A percentile compares a stretch with the other conserved stretches of the same genome.
phyloP scores from a whole-genome alignment of 495 filamentous ascomycete species.

The Talaromyces adpressus region DNA sequence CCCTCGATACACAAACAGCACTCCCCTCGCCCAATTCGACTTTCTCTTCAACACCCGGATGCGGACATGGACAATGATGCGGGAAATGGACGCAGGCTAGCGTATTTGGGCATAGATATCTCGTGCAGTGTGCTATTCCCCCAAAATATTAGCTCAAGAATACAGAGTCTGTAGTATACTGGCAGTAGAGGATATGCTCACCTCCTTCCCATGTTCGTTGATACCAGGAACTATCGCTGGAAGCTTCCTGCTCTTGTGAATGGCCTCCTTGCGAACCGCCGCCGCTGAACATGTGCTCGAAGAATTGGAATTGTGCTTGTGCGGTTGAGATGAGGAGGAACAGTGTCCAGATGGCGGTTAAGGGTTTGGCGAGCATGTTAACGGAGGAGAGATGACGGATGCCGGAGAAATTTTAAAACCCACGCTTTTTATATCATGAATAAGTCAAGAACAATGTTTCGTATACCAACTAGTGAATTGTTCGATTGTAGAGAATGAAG shows the following conservation, averaged over 20 bases:
- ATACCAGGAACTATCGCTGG: slow-evolving; percentile 73
- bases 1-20: slow-evolving; percentile 72
- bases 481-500: slow-evolving; percentile 12
- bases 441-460: not conserved
- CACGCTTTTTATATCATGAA: too few species aligned
- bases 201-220: slow-evolving; percentile 60
- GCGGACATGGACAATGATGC: slow-evolving; percentile 88
- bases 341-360: slow-evolving; percentile 31
- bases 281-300: slow-evolving; percentile 76
- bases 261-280: slow-evolving; percentile 53
- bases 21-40: slow-evolving; percentile 79
- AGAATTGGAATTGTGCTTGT: slow-evolving; percentile 76
- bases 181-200: slow-evolving; percentile 22
- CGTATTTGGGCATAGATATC: slow-evolving; percentile 88
- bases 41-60: slow-evolving; percentile 77
- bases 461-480: not conserved
- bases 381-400: too few species aligned
- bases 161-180: not conserved
- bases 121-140: slow-evolving; percentile 61
- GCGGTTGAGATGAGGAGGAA: slow-evolving; percentile 41
- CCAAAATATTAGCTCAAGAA: not conserved
- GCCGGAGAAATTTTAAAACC: too few species aligned
- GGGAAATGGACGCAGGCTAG: slow-evolving; percentile 88
- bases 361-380: slow-evolving; percentile 23
- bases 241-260: slow-evolving; percentile 58